Evolutionary conservation across 176 grass and related monocot species (phyloP).

Genomic region (Puccinellia tenuiflora): DNA sequence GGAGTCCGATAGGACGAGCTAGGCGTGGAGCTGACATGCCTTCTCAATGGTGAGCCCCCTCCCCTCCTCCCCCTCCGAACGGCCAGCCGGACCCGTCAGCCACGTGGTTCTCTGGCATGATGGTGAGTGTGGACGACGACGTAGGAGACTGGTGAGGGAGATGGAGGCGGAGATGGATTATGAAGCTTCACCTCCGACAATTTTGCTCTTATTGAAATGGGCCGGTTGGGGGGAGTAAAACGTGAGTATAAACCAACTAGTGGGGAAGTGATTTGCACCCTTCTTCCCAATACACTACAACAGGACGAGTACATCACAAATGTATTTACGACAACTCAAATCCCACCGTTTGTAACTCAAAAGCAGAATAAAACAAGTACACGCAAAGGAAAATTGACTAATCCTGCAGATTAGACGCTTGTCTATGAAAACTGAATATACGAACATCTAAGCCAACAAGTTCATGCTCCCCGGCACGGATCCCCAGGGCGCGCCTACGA

Average conservation of each 20-base stretch:
- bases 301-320: neutral
- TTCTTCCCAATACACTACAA: neutral
- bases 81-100: no score
- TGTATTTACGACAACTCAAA: constrained; percentile 29
- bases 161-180: no score
- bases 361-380: neutral
- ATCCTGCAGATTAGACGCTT: neutral
- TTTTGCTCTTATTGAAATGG: no score
- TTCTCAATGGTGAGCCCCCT: no score
- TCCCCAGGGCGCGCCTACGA: neutral
- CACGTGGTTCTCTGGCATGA: no score
- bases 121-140: no score
- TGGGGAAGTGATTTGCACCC: neutral
- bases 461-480: neutral
- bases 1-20: no score
- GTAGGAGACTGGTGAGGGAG: no score
- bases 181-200: no score
- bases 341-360: neutral
- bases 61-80: no score
- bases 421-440: neutral
- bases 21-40: no score
- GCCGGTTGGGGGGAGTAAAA: no score
- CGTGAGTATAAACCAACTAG: neutral
- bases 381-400: neutral
- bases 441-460: constrained; percentile 24